Base-by-base conservation (phyloP, 2,329 filamentous ascomycete species). In the Aspergillus candidus region DNA sequence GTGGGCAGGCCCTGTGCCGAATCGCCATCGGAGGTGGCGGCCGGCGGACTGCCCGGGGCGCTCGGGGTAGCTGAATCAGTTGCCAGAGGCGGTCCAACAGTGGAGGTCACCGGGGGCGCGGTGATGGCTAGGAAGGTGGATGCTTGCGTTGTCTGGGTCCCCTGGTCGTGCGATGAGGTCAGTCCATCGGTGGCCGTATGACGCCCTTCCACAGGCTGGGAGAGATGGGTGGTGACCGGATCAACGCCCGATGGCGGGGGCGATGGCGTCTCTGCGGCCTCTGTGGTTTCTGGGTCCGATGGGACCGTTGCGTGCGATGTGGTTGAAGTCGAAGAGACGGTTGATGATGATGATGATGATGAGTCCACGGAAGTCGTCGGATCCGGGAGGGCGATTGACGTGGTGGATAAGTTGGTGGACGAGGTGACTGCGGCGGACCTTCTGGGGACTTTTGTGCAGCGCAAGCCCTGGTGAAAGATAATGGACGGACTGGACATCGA, bases 401-500 rank as follows among this genome's bases (percentile, higher is more conserved):
- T 41, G 11, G n/a, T n/a, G 32, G 32, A 38, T 22, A 35, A 37
- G 30, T 40, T 29, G 34, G 32, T 32, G 7, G 35, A 30, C 11
- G 48, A 35, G 34, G 51, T 40, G n/a, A 46, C 42, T 44, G 47
- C 43, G 11, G 42, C 45, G n/a, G 56, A 52, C 27, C 50, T 40
- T 32, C 51, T 52, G 36, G 46, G 49, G 30, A 57, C 41, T 42
- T 55, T 57, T 32, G 55, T 57, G 42, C 56, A 61, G 51, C 53
- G 49, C 35, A 53, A 48, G 32, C 56, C 54, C 32, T 54, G 53
- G 38, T 51, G 47, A 14, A 53, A 52, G 39, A 55, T 48, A 27
- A 58, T 48, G 4, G 52, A 56, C 36, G 47, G 52, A 49, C 46
- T 50, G 29, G 56, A 49, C 52, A 58, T 60, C 39, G 53, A 53